These are phyloP conservation scores for Beta lomatogona DNA, from an alignment of 179 eudicot species.

Conservation along the genomic window DNA sequence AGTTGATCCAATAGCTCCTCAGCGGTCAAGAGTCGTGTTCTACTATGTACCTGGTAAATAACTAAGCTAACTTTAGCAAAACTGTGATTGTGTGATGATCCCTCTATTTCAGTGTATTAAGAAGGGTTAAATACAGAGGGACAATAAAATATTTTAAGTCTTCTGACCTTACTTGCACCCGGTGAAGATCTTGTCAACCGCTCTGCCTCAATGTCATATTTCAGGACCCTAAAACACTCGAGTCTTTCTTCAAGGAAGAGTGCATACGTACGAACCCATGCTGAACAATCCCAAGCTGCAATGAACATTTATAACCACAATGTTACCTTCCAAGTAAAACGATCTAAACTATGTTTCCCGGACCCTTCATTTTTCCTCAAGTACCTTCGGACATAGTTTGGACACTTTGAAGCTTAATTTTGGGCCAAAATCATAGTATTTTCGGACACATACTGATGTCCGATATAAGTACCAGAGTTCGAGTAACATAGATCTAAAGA, in stretches of 20 bases:
- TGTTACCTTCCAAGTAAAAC: background rate
- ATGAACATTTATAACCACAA: constrained; percentile 5
- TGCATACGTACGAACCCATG: constrained; percentile 91
- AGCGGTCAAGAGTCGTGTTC: constrained; percentile 55
- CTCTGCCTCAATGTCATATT: constrained; percentile 77
- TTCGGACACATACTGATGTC: no score
- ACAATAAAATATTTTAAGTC: background rate
- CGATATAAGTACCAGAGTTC: no score
- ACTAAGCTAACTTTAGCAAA: constrained; percentile 10
- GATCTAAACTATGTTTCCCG: no score
- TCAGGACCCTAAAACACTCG: constrained; percentile 72
- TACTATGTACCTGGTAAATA: constrained; percentile 56
- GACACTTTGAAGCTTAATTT: no score
- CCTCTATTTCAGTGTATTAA: background rate
- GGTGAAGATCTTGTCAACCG: constrained; percentile 63
- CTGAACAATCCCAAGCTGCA: constrained; percentile 97
- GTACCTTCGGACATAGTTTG: no score
- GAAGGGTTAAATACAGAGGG: background rate
- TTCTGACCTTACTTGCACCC: constrained; percentile 69
- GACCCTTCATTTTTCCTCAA: no score
- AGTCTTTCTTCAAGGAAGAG: constrained; percentile 84
- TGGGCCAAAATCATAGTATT: no score
- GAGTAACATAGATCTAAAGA: background rate
- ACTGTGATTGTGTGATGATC: background rate
- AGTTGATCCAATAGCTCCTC: constrained; percentile 80